Percentiles rank a stretch among this genome's conserved stretches.
These are phyloP conservation scores for Raphanus raphanistrum DNA, from an alignment of 345 rosid species.

Conservation along the genomic window DNA sequence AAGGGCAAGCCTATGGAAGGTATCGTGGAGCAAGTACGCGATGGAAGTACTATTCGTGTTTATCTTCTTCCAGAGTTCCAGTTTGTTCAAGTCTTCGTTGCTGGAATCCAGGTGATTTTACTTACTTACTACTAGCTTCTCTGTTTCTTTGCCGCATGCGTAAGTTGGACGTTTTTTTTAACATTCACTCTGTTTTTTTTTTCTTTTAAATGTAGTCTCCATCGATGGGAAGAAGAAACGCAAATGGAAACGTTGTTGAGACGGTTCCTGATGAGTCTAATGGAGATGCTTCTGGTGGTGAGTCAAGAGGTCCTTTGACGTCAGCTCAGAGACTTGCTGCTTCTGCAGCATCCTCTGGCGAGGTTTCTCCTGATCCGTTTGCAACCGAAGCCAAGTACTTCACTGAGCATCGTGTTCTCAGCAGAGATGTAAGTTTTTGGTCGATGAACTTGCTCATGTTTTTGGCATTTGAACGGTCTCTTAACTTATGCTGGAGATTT, in stretches of 20 bases:
- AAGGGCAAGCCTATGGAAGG: constrained; percentile 89
- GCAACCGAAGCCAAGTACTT: constrained; percentile 86
- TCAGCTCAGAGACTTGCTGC: constrained; percentile 92
- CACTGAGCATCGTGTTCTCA: constrained; percentile 82
- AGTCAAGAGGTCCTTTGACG: constrained; percentile 65
- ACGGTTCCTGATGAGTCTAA: constrained; percentile 54
- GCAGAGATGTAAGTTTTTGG: constrained; percentile 65
- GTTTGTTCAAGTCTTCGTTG: constrained; percentile 93
- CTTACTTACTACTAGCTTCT: not conserved
- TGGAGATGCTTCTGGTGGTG: constrained; percentile 66
- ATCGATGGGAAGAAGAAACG: constrained; percentile 74
- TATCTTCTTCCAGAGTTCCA: constrained; percentile 95
- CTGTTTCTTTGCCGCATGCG: not conserved
- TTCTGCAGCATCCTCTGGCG: constrained; percentile 54
- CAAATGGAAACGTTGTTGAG: constrained; percentile 46
- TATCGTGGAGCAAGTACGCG: constrained; percentile 93
- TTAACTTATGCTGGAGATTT: constrained; percentile 20
- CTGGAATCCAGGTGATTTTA: constrained; percentile 82
- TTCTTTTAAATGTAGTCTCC: constrained; percentile 60
- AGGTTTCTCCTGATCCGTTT: constrained; percentile 78
- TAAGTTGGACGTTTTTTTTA: too few species aligned
- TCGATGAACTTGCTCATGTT: constrained; percentile 5
- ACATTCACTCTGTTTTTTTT: constrained; percentile 1
- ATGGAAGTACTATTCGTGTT: constrained; percentile 88
- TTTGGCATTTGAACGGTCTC: constrained; percentile 14